Base-by-base conservation (phyloP, 306 rosid species). In the Vicia villosa region DNA sequence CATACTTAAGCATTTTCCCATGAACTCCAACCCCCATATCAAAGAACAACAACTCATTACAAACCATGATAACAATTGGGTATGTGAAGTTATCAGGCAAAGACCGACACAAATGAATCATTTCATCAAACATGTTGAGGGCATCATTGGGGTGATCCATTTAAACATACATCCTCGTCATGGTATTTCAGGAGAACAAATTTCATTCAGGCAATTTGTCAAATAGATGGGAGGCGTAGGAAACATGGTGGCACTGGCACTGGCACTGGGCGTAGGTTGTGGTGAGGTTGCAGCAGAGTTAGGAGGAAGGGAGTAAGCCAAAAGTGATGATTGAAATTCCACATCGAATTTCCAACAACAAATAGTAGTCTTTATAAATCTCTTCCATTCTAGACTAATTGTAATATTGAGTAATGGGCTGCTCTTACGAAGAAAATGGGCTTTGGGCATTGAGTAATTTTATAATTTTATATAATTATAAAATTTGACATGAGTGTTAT, bases 31-130 rank as follows among this genome's bases (percentile, higher is more conserved):
- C 40, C 2, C 91, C 98, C 74, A 74, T 57, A 24, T 66, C 74
- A 69, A 85, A 37, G 2, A 63, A 77, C 84, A 63, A 77, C 84
- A 87, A 65, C 22, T 83, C 89, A 67, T 87, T 43, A 58, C 91
- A 90, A 17, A 90, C 96, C 85, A 90, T 92, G 15, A 88, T 71
- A 32, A 80, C 89, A 73, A 80, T 30, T 0, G 96, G 89, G 70
- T 86, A 90, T 0, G 98, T 86, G 68, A 80, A 90, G 15, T 74
- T 74, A 68, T 88, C 92, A 0, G 98, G 96, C 19, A 40, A 32
- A 46, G 76, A 40, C 61, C 43, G 59, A 26, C 89, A 85, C 0
- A 30, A 74, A 15, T 5, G 20, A n/a, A 87, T 70, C 96, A 92
- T 88, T 16, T 83, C 68, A 49, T 52, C 51, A 70, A 90, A 90